These are phyloP conservation scores for Beauveria scarabaeidicola DNA, from an alignment of 2,329 filamentous ascomycete species.

Conservation along the genomic window DNA sequence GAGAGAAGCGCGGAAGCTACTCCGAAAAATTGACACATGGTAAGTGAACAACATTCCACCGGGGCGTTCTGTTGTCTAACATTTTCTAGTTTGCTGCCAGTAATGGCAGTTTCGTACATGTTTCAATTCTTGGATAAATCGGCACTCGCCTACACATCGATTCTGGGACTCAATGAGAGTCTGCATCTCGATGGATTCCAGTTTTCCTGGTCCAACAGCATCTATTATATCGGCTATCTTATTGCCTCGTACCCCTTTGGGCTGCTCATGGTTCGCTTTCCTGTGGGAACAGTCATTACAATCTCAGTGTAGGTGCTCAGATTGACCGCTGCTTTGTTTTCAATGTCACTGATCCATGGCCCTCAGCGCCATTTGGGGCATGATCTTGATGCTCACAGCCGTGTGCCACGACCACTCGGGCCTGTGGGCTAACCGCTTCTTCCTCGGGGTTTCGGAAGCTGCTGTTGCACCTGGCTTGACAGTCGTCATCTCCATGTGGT, in stretches of 20 bases:
- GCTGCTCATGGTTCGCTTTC: slow-evolving; percentile 19
- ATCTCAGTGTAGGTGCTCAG: neutral
- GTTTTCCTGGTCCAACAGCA: slow-evolving; percentile 41
- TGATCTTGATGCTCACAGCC: neutral
- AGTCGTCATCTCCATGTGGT: slow-evolving; percentile 26
- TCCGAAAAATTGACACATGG: neutral
- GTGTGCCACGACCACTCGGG: slow-evolving; percentile 14
- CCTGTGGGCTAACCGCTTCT: slow-evolving; percentile 24
- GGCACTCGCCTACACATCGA: slow-evolving; percentile 40
- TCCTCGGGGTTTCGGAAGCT: slow-evolving; percentile 25
- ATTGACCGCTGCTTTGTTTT: no score
- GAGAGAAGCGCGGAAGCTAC: neutral
- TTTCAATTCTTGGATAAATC: slow-evolving; percentile 55
- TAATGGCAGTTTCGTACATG: slow-evolving; percentile 45
- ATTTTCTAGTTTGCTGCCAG: slow-evolving; percentile 38
- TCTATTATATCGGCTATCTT: slow-evolving; percentile 46
- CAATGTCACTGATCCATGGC: neutral
- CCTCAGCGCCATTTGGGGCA: neutral
- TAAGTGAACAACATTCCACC: neutral
- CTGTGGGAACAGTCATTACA: slow-evolving; percentile 17
- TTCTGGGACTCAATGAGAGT: slow-evolving; percentile 39
- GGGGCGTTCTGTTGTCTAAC: neutral
- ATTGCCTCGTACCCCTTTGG: slow-evolving; percentile 20
- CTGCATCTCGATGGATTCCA: slow-evolving; percentile 38
- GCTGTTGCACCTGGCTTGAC: slow-evolving; percentile 23